Conservation (phyloP, 805 yeast genomes). For the Metschnikowia borealis region DNA sequence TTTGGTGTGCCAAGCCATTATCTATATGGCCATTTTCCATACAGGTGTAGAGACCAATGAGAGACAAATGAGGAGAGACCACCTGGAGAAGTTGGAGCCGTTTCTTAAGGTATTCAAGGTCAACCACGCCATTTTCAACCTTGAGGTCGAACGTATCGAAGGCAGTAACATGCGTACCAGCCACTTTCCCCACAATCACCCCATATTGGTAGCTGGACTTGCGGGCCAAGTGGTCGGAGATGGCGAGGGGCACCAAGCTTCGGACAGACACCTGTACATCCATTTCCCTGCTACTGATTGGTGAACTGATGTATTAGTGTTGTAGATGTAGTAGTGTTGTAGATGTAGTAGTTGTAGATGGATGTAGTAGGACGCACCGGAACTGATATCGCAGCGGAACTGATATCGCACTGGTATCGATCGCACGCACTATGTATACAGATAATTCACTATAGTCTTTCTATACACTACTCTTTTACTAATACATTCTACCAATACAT, state of each 20-base stretch:
- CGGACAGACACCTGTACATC: conserved; percentile 9
- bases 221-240: conserved; percentile 29
- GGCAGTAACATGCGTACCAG: conserved; percentile 10
- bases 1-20: conserved; percentile 11
- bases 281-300: neutral
- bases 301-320: neutral
- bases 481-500: too few species aligned
- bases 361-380: too few species aligned
- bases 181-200: conserved; percentile 24
- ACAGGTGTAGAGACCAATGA: conserved; percentile 32
- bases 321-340: neutral
- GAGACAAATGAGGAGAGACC: conserved; percentile 24
- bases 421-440: too few species aligned
- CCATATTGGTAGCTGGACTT: conserved; percentile 21
- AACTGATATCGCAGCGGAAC: too few species aligned
- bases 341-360: neutral
- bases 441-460: too few species aligned
- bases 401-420: too few species aligned
- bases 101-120: conserved; percentile 23
- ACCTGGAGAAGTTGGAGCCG: conserved; percentile 26
- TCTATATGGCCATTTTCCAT: conserved; percentile 1
- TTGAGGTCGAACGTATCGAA: conserved; percentile 30
- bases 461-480: too few species aligned
- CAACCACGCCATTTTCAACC: conserved; percentile 15
- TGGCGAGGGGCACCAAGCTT: conserved; percentile 28